Evolutionary conservation across 192 early-diverging fungal species (phyloP), one percentile per base, ranked within the genome.

Genomic region (Coemansia sp.): DNA sequence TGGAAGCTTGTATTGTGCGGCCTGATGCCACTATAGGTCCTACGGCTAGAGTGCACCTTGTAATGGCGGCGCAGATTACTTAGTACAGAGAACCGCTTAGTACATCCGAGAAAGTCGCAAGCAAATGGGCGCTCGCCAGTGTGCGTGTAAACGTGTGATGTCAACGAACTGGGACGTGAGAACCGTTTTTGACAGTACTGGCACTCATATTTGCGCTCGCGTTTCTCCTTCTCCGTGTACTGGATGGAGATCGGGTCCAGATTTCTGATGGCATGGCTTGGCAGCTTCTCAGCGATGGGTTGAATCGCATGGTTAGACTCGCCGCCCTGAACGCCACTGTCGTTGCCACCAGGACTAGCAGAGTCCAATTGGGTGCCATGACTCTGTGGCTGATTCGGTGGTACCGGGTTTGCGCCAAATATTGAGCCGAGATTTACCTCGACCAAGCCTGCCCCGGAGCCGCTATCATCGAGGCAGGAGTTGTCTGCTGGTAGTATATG

Each of bases 11-110:
- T 31, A 33, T 5, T 36, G 11, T 34, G 31, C 29, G 31, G 64
- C 24, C 52, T 52, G 31, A 16, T 44, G 33, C 54, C 52, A 20
- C 54, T 44, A 38, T 47, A 51, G 15, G 33, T 43, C 5, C 57
- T 57, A 43, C 66, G 49, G 16, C 72, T 70, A 11, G 75, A 55
- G 27, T 83, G 81, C 20, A 83, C 81, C 16, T 75, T 68, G 44
- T 71, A 63, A 80, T 94, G 93, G 20, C 93, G 87, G 18, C 93
- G 87, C 72, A 93, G 89, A 44, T 94, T 94, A 65, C 91, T 92
- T 55, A 89, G 88, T 22, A 94, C 93, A 12, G 90, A 91, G 73
- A 94, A 94, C 60, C 88, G 86, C 62, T 90, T 87, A 18, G 87
- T 89, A 64, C 93, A 94, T 11, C 68, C 76, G 3, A 74, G 70